Evolutionary conservation across 805 yeast species (phyloP), one percentile per base, ranked within the genome.

Genomic region (Cephaloascus fragrans): DNA sequence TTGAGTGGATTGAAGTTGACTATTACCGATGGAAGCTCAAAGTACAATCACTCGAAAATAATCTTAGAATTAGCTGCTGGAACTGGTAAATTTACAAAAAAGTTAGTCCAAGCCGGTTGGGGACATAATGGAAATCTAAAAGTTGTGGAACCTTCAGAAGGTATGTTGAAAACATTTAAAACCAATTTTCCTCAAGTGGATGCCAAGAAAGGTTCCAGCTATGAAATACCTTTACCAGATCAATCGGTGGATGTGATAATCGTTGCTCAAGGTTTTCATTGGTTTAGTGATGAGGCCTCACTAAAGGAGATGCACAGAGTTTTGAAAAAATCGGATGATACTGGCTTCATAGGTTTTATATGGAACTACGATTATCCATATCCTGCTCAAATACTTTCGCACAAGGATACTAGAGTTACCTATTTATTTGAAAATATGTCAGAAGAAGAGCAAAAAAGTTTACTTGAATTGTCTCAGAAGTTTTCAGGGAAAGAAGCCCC

Each of bases 221-320:
- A 71, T 46, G 44, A 56, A 1, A 48, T 75, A n/a, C 80, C 81
- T 1, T 43, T 68, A 1, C 58, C 53, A 2, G 73, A 66, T 41
- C 44, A 52, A 20, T 54, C 71, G 0, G 62, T 65, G 17, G 83
- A 77, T 51, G 67, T 70, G 0, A 56, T 78, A 2, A 57, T 75
- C 8, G 55, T 72, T 8, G 82, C 83, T 0, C 83, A 78, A 47
- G 84, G 75, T 0, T 78, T 72, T 51, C 84, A 78, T 45, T 78
- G 84, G 84, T 78, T 78, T 54, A 66, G 75, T n/a, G 77, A 74
- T 46, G 35, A 43, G 2, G 61, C 57, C 6, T 58, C 80, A 0
- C 47, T 78, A 26, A 52, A 57, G 39, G 84, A 78, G 49, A 50
- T 78, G 18, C 43, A 56, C 34, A 56, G 84, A 15, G 73, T 77